These are phyloP conservation scores for Arabis alpina DNA, from an alignment of 345 rosid species.

Conservation along the genomic window DNA sequence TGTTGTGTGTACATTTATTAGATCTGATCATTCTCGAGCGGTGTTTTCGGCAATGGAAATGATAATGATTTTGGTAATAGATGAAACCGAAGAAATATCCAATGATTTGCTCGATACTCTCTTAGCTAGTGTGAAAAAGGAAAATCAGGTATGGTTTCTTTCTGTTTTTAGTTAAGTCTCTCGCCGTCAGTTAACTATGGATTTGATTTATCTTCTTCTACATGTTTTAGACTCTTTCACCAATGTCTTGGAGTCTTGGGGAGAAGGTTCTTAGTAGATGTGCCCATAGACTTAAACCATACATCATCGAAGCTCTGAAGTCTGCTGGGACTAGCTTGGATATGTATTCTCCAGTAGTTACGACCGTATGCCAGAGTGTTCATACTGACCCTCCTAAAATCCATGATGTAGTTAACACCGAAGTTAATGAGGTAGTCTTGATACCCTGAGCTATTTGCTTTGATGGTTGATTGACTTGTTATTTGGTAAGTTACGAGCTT, in stretches of 20 bases:
- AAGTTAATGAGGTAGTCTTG: constrained; percentile 54
- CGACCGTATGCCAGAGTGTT: constrained; percentile 50
- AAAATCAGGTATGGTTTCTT: constrained; percentile 57
- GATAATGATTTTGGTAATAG: constrained; percentile 68
- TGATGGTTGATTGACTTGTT: neutral
- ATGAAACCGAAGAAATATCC: constrained; percentile 69
- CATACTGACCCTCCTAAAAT: constrained; percentile 4
- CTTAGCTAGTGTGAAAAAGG: constrained; percentile 64
- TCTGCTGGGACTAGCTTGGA: constrained; percentile 51
- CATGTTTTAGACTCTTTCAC: constrained; percentile 53
- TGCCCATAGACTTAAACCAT: constrained; percentile 63
- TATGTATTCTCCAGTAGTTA: constrained; percentile 62
- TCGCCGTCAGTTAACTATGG: constrained; percentile 4
- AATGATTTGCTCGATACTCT: constrained; percentile 58
- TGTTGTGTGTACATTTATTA: constrained; percentile 38
- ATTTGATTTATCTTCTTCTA: constrained; percentile 22
- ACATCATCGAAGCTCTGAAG: constrained; percentile 58
- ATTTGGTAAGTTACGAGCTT: constrained; percentile 10
- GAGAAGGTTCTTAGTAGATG: constrained; percentile 65
- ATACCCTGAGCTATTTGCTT: constrained; percentile 23
- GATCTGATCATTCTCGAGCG: constrained; percentile 61
- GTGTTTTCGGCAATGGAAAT: constrained; percentile 67
- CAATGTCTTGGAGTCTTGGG: constrained; percentile 50
- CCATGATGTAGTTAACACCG: constrained; percentile 21
- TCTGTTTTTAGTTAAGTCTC: constrained; percentile 7